Evolutionary conservation across 2,329 filamentous ascomycete species (phyloP).

Genomic region (Trichoderma sp.): DNA sequence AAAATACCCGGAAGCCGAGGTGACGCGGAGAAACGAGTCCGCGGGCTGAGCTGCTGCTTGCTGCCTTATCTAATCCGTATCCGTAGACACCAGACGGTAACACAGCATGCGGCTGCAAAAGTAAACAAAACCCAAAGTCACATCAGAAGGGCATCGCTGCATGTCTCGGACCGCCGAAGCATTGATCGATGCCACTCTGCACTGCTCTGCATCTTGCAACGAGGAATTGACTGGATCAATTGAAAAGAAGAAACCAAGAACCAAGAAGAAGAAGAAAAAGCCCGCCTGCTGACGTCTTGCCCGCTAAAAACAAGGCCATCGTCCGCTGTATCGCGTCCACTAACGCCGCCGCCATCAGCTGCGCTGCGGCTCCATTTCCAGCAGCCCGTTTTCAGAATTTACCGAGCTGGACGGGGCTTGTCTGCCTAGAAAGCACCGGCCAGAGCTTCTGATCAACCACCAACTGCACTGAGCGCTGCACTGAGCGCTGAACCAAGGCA

Average conservation of each 20-base stretch:
- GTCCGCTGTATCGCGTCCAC: neutral
- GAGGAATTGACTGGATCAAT: neutral
- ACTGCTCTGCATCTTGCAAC: neutral
- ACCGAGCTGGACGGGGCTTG: neutral
- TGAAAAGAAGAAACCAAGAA: neutral
- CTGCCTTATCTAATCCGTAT: slow-evolving; percentile 1
- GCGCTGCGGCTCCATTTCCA: neutral
- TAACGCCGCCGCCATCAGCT: neutral
- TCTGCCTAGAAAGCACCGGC: slow-evolving; percentile 11
- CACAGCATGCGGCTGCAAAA: neutral
- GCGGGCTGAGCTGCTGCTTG: neutral
- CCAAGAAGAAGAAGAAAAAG: neutral
- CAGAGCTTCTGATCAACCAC: slow-evolving; percentile 3
- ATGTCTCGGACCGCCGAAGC: neutral
- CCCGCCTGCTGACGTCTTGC: neutral
- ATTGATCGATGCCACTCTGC: neutral
- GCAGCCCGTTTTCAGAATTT: neutral
- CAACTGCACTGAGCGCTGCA: neutral
- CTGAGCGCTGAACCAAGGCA: too few species aligned
- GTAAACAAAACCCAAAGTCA: neutral
- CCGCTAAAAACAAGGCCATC: neutral
- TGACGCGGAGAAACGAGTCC: neutral
- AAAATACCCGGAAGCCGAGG: neutral
- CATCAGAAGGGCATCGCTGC: neutral
- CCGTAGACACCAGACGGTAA: neutral